Percentiles rank a stretch among this genome's conserved stretches.
Conservation (phyloP, 2,329 filamentous ascomycete species). For the Fusarium secorum region DNA sequence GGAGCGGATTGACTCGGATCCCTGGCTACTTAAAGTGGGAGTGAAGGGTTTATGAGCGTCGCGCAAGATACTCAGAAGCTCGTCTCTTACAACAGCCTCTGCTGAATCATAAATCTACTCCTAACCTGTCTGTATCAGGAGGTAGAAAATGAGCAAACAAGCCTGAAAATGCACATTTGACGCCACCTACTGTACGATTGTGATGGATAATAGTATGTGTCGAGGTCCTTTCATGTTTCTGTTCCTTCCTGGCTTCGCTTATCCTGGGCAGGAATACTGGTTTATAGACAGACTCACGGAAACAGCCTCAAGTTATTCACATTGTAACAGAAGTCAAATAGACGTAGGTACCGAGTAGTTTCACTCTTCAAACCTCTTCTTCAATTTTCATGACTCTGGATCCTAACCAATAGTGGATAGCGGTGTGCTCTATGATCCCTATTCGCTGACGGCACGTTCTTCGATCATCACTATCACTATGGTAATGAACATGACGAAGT, state of each 20-base stretch:
- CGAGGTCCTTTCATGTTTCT: neutral
- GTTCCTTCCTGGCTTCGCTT: neutral
- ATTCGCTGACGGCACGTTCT: neutral
- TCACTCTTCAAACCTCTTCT: neutral
- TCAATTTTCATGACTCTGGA: neutral
- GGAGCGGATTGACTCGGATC: slow-evolving; percentile 17
- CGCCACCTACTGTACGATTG: neutral
- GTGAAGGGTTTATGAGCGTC: slow-evolving; percentile 23
- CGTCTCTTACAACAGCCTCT: accelerated
- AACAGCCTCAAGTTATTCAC: neutral
- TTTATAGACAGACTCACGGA: accelerated
- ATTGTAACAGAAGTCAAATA: accelerated
- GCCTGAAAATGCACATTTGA: neutral
- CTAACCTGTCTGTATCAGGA: neutral
- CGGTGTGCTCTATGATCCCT: accelerated
- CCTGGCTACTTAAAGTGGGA: slow-evolving; percentile 38
- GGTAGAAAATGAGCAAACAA: neutral
- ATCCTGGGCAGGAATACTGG: accelerated
- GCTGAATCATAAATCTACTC: neutral
- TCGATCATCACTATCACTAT: neutral
- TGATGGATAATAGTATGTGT: neutral
- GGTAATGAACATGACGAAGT: neutral
- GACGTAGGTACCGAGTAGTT: accelerated
- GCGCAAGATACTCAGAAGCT: accelerated
- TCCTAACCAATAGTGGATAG: accelerated